Evolutionary conservation across 2,329 filamentous ascomycete genomes (phyloP).

Genomic region (Scytalidium lignicola): DNA sequence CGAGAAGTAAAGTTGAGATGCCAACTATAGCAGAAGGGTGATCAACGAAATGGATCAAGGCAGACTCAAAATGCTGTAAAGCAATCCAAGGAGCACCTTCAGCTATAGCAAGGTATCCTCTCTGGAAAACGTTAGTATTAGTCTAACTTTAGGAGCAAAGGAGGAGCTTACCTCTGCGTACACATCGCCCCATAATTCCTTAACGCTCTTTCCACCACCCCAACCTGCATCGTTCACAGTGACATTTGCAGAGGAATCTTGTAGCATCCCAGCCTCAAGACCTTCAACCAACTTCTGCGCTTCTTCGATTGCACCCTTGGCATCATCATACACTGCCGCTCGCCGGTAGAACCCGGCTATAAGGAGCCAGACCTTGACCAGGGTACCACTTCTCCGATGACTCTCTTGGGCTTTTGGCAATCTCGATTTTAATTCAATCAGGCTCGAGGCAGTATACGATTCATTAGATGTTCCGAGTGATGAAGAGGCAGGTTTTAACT

Average conservation of each 20-base stretch:
- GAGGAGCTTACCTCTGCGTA: conserved; percentile 63
- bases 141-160: background rate
- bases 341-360: conserved; percentile 84
- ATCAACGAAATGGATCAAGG: conserved; percentile 72
- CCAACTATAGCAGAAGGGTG: conserved; percentile 77
- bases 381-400: conserved; percentile 43
- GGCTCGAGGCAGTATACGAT: background rate
- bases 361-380: conserved; percentile 84
- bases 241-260: conserved; percentile 56
- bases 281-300: conserved; percentile 69
- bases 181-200: conserved; percentile 80
- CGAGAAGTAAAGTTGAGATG: conserved; percentile 78
- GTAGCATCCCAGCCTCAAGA: conserved; percentile 63
- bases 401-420: conserved; percentile 50
- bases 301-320: conserved; percentile 73
- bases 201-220: conserved; percentile 75
- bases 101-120: conserved; percentile 25
- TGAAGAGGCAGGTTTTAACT: conserved; percentile 12
- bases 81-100: conserved; percentile 55
- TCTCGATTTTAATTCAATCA: conserved; percentile 17
- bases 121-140: conserved; percentile 26
- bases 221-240: conserved; percentile 63
- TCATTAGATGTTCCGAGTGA: background rate
- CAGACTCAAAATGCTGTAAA: conserved; percentile 73
- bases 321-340: conserved; percentile 74